Percentiles rank a stretch among this genome's conserved stretches.
phyloP scores from a whole-genome alignment of 139 green algal species.

The Diplosphaera chodatii region DNA sequence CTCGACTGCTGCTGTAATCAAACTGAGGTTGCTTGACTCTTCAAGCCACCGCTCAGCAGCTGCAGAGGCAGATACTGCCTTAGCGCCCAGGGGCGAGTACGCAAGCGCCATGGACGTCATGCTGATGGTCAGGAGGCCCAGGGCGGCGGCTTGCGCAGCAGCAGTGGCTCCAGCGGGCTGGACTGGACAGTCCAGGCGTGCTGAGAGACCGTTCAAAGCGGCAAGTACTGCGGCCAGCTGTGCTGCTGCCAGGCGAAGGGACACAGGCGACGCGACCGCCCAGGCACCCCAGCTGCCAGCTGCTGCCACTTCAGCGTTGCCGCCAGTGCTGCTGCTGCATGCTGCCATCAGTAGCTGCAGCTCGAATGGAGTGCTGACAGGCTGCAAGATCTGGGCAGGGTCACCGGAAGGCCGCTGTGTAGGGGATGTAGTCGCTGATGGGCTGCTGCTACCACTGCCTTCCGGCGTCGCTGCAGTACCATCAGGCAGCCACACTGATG shows the following conservation, averaged over 20 bases:
- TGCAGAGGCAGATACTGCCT: not conserved
- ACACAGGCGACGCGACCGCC: not conserved
- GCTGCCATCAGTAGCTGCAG: slow-evolving; percentile 4
- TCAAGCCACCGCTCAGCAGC: too few relatives aligned
- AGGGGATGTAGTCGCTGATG: too few relatives aligned
- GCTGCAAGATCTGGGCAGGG: not conserved
- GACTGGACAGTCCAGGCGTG: not conserved
- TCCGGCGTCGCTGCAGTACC: too few relatives aligned
- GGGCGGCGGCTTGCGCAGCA: not conserved
- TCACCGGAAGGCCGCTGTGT: too few relatives aligned
- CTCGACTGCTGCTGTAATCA: not conserved
- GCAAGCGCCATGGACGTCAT: not conserved
- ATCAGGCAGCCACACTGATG: too few relatives aligned
- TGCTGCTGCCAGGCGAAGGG: slow-evolving; percentile 7
- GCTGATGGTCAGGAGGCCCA: not conserved
- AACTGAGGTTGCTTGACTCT: not conserved
- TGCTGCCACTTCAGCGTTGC: too few relatives aligned
- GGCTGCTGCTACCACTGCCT: too few relatives aligned
- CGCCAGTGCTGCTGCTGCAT: too few relatives aligned
- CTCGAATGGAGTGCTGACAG: not conserved
- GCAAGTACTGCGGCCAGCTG: slow-evolving; percentile 14
- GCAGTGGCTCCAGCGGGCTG: not conserved
- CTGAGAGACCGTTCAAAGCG: not conserved
- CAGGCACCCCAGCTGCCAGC: not conserved
- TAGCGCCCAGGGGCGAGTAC: not conserved